Conservation (phyloP, 176 grass and related monocot genomes). For the Oryza punctata region DNA sequence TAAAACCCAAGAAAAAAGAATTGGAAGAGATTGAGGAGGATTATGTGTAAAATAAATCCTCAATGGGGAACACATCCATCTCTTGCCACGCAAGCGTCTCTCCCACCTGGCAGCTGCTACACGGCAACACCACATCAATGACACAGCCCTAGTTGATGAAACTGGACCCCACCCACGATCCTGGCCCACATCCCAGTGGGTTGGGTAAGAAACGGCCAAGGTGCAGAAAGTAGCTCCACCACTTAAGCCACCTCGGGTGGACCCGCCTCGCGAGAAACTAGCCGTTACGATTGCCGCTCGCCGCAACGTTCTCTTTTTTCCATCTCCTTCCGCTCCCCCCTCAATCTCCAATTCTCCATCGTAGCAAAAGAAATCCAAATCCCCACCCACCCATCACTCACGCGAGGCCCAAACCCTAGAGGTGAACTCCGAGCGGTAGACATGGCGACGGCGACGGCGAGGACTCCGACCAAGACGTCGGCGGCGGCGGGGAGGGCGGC, state of each 20-base stretch:
- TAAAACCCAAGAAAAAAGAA: no score
- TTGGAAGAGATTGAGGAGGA: no score
- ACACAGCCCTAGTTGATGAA: background rate
- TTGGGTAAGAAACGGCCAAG: fast-evolving
- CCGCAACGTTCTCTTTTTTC: constrained; percentile 53
- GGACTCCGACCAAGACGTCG: constrained; percentile 35
- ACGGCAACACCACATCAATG: background rate
- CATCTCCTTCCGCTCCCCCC: background rate
- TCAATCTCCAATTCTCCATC: background rate
- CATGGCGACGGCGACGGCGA: constrained; percentile 45
- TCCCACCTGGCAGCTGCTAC: background rate
- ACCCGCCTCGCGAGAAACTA: constrained; percentile 56
- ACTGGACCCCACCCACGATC: fast-evolving
- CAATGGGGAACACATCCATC: no score
- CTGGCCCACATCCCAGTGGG: background rate
- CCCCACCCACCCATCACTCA: background rate
- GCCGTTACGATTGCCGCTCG: constrained; percentile 55
- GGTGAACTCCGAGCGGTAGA: constrained; percentile 2
- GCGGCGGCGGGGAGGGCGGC: constrained; percentile 21
- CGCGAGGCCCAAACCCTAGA: background rate
- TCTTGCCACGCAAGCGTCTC: background rate
- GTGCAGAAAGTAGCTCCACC: background rate
- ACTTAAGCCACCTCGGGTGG: constrained; percentile 25
- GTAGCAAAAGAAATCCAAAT: background rate
- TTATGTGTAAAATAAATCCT: no score